phyloP scores from a whole-genome alignment of 768 basidiomycete genomes.

The Russula ochroleuca region DNA sequence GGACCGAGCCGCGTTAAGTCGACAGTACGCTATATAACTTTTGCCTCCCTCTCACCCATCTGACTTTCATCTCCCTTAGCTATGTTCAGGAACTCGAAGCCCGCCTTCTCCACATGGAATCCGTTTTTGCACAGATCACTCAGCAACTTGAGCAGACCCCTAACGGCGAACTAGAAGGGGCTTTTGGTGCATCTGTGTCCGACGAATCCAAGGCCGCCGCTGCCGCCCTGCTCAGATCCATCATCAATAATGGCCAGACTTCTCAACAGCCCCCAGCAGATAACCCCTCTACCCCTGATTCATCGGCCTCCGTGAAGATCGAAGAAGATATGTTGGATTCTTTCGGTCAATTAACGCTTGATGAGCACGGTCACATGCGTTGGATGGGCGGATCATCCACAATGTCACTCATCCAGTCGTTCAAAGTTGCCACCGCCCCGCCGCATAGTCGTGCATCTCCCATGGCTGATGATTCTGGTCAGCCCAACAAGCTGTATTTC shows the following conservation, averaged over 20 bases:
- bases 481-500: slow-evolving; percentile 83
- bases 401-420: slow-evolving; percentile 88
- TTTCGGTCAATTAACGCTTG: slow-evolving; percentile 82
- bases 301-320: slow-evolving; percentile 47
- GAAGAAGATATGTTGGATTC: slow-evolving; percentile 80
- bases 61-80: slow-evolving; percentile 37
- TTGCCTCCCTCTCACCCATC: slow-evolving; percentile 20
- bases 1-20: slow-evolving; percentile 82
- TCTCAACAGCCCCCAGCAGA: slow-evolving; percentile 24
- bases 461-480: slow-evolving; percentile 77
- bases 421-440: slow-evolving; percentile 68
- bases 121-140: slow-evolving; percentile 75
- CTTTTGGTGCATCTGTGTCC: slow-evolving; percentile 18
- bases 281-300: slow-evolving; percentile 34
- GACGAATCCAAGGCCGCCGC: slow-evolving; percentile 22
- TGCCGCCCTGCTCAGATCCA: slow-evolving; percentile 29
- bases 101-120: slow-evolving; percentile 82
- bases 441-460: slow-evolving; percentile 75
- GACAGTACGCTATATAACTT: slow-evolving; percentile 58
- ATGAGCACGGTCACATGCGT: slow-evolving; percentile 85
- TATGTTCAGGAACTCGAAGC: slow-evolving; percentile 92
- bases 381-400: slow-evolving; percentile 92
- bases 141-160: slow-evolving; percentile 65
- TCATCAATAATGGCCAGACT: slow-evolving; percentile 28
- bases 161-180: slow-evolving; percentile 27